Conservation (phyloP, 768 basidiomycete species). For the Suillus discolor region DNA sequence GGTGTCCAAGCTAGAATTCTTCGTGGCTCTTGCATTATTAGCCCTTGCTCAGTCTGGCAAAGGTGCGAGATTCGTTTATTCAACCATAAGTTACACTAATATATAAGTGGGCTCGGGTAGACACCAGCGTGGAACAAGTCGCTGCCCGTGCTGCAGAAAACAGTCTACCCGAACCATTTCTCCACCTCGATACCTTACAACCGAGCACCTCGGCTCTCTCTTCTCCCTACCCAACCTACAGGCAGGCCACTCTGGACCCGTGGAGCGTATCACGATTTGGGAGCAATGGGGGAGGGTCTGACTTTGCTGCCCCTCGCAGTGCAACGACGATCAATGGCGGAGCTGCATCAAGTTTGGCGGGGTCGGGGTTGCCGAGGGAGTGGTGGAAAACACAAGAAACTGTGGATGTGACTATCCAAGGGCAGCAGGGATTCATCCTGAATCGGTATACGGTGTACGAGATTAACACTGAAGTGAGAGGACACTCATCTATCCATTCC, state of each 20-base stretch:
- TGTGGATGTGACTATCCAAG: conserved; percentile 70
- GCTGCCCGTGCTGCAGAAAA: conserved; percentile 78
- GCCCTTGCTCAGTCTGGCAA: conserved; percentile 83
- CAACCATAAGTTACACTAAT: neutral
- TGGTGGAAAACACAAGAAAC: conserved; percentile 89
- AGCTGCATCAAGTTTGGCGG: conserved; percentile 60
- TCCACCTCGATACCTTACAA: conserved; percentile 63
- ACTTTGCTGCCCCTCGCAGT: conserved; percentile 27
- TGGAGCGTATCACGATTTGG: conserved; percentile 50
- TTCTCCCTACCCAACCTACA: conserved; percentile 40
- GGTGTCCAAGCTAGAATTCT: conserved; percentile 90
- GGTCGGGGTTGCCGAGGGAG: conserved; percentile 70
- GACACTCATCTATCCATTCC: conserved; percentile 28
- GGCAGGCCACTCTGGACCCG: conserved; percentile 59
- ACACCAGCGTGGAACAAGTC: conserved; percentile 81
- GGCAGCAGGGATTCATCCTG: conserved; percentile 91
- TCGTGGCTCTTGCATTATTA: conserved; percentile 85
- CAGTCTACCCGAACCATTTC: conserved; percentile 70
- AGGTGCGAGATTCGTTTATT: conserved; percentile 46
- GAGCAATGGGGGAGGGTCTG: conserved; percentile 34
- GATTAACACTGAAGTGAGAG: conserved; percentile 66
- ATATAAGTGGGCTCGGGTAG: conserved; percentile 37
- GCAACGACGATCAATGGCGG: conserved; percentile 41
- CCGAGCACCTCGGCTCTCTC: conserved; percentile 55
- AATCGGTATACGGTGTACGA: conserved; percentile 88